These are phyloP conservation scores for Starmerella vitae DNA, from an alignment of 805 yeast genomes.

Conservation along the genomic window DNA sequence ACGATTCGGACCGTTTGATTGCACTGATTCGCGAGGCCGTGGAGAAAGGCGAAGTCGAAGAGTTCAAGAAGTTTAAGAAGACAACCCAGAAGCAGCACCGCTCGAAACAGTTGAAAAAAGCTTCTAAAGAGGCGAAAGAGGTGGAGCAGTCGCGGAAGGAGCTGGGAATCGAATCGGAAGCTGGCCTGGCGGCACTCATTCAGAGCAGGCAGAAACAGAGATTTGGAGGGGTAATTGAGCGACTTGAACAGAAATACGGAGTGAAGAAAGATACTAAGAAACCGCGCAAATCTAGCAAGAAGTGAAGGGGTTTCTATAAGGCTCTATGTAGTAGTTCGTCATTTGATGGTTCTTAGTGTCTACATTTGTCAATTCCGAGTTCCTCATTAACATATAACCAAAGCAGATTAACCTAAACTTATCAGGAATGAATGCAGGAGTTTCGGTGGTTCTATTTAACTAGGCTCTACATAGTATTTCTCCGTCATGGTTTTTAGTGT, in stretches of 20 bases:
- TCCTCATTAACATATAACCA: too few relatives aligned
- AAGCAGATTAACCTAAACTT: too few relatives aligned
- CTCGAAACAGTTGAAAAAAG: slow-evolving; percentile 33
- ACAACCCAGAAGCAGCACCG: slow-evolving; percentile 38
- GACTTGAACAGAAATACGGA: slow-evolving; percentile 13
- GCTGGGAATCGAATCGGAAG: slow-evolving; percentile 28
- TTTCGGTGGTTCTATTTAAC: too few relatives aligned
- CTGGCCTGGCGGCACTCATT: slow-evolving; percentile 29
- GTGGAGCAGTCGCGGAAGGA: slow-evolving; percentile 50
- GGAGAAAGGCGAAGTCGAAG: slow-evolving; percentile 29
- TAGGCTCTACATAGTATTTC: neutral
- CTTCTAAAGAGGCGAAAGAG: slow-evolving; percentile 32
- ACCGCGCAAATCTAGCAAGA: neutral
- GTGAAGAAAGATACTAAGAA: slow-evolving; percentile 1
- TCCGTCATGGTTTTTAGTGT: too few relatives aligned
- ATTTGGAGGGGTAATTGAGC: slow-evolving; percentile 9
- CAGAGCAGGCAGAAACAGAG: slow-evolving; percentile 23
- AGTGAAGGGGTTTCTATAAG: neutral
- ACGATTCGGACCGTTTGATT: slow-evolving; percentile 50
- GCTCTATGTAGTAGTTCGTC: neutral
- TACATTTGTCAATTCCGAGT: too few relatives aligned
- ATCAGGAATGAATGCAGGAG: too few relatives aligned
- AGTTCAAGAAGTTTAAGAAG: slow-evolving; percentile 35
- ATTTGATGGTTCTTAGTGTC: neutral
- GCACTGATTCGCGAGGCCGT: slow-evolving; percentile 37